phyloP scores from a whole-genome alignment of 164 flowering plant genomes.

The Paratinospora sagittata region DNA sequence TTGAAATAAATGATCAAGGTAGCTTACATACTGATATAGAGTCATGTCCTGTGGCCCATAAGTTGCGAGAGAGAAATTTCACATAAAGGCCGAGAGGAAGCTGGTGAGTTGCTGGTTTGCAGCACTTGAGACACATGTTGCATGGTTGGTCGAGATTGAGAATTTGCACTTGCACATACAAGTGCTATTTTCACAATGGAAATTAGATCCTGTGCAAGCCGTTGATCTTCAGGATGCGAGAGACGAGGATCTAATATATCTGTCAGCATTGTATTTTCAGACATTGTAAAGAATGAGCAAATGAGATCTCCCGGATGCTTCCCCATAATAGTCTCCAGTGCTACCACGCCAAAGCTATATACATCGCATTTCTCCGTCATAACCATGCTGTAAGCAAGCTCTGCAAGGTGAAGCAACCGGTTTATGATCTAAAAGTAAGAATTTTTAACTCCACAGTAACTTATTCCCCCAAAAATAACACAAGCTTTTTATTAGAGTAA shows the following conservation, averaged over 20 bases:
- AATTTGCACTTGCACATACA: slow-evolving; percentile 2
- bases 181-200: not conserved
- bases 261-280: not conserved
- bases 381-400: slow-evolving; percentile 10
- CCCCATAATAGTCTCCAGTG: slow-evolving; percentile 9
- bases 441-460: no score
- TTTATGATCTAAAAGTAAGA: no score
- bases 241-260: slow-evolving; percentile 13
- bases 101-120: no score
- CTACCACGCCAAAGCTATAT: slow-evolving; percentile 13
- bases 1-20: no score
- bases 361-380: slow-evolving; percentile 17
- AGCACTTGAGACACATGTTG: slow-evolving; percentile 9
- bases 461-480: no score
- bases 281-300: not conserved
- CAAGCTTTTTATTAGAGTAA: no score
- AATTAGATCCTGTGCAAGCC: not conserved
- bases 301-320: slow-evolving; percentile 12
- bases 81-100: no score
- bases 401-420: not conserved
- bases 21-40: no score
- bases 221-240: slow-evolving; percentile 1
- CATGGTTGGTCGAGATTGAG: slow-evolving; percentile 14
- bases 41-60: no score
- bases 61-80: no score